Evolutionary conservation across 148 eudicot species (phyloP).

Genomic region (Rhododendron kiyosumense): DNA sequence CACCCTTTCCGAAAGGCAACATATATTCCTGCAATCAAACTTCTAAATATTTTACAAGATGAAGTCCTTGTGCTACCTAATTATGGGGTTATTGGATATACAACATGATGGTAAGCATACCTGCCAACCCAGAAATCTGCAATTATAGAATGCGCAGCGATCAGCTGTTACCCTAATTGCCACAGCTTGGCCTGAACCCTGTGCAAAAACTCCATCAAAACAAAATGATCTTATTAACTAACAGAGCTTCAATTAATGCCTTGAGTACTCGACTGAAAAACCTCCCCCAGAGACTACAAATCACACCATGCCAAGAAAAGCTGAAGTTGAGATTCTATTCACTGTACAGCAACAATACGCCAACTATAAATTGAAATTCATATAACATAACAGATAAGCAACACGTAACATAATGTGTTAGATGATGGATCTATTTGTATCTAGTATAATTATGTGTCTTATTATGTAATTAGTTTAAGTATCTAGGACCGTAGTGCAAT

Average conservation of each 20-base stretch:
- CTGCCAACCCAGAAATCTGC: conserved; percentile 99
- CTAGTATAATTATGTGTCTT: no score
- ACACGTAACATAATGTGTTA: background rate
- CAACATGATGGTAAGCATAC: conserved; percentile 24
- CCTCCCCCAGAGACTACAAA: background rate
- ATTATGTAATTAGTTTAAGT: no score
- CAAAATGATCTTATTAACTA: background rate
- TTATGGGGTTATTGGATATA: background rate
- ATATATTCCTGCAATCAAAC: background rate
- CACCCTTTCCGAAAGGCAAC: background rate
- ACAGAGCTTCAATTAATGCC: background rate
- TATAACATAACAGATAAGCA: background rate
- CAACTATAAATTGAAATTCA: background rate
- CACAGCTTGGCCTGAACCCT: conserved; percentile 99
- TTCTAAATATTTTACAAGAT: background rate
- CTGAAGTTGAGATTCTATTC: background rate
- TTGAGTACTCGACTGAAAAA: background rate
- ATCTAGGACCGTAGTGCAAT: no score
- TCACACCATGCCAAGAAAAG: background rate
- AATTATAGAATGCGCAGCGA: conserved; percentile 84
- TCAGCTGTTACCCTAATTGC: conserved; percentile 90
- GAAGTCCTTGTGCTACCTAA: background rate
- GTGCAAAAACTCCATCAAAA: background rate
- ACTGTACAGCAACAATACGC: background rate
- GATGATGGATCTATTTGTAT: no score